Evolutionary conservation across 257 asterid species (phyloP), one percentile per base, ranked within the genome.

Genomic region (Gentiana dahurica): DNA sequence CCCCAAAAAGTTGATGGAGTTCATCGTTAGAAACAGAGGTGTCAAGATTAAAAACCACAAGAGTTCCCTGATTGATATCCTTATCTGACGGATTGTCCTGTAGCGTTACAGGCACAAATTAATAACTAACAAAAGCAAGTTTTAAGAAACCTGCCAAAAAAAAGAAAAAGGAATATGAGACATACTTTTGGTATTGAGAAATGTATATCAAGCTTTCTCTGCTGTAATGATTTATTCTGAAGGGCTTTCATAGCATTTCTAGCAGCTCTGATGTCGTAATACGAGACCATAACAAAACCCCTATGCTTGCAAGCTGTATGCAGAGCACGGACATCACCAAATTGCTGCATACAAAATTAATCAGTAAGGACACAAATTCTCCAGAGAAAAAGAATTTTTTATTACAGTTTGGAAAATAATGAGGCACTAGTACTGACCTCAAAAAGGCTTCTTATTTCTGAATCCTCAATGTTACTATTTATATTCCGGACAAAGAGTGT

Each of bases 401-500:
- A 36, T 12, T 52, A 67, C 53, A 65, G 47, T 13, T 58, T 10
- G 41, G 66, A 68, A 57, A 1, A 34, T 36, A 45, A 36, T 10
- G 37, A 39, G 39, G 3, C 63, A 63, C 6, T n/a, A 60, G 37
- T 59, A 53, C 79, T 60, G 69, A 87, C 97, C 94, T 83, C 93
- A 73, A 91, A 91, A 67, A 87, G 86, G n/a, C 77, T 68, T 69
- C 58, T 76, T 63, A 93, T 51, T 70, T 89, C 97, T 49, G 94
- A 83, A 76, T 93, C 97, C 73, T 93, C 96, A 57, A 80, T 80
- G 3, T 73, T 84, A 81, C 99, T 86, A 58, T 84, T 84, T 61
- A 93, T 86, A 67, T 93, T 93, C 77, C 95, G 78, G 49, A 93
- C 92, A 67, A 89, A 80, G 57, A 93, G 97, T 54, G 95, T 89